Conservation (phyloP, 345 rosid species). For the Heritiera littoralis region DNA sequence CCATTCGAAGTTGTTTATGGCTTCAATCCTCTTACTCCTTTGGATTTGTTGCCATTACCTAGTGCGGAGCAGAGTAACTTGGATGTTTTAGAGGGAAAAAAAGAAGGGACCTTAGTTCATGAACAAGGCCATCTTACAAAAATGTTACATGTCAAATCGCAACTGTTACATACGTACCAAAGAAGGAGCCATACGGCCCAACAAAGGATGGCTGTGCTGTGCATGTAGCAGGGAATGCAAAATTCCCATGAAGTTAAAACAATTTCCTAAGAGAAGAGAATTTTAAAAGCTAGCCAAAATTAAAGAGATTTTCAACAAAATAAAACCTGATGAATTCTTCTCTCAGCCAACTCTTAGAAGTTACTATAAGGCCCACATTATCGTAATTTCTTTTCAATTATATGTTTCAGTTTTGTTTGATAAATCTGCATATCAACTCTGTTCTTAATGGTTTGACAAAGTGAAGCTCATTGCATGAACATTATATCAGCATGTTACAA, state of each 20-base stretch:
- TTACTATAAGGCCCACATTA: conserved; percentile 79
- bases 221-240: background rate
- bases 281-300: too few species aligned
- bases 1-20: too few species aligned
- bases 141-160: too few species aligned
- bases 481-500: background rate
- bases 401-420: conserved; percentile 12
- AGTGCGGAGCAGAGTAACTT: too few species aligned
- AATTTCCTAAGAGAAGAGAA: background rate
- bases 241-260: background rate
- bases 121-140: too few species aligned
- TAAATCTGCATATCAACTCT: background rate
- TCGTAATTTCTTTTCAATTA: conserved; percentile 41
- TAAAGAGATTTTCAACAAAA: too few species aligned
- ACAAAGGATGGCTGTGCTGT: background rate
- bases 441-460: background rate
- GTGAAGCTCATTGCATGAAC: background rate
- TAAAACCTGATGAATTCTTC: conserved; percentile 67
- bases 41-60: too few species aligned
- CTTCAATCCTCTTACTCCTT: too few species aligned
- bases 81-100: too few species aligned
- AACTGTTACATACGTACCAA: background rate
- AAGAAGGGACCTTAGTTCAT: too few species aligned
- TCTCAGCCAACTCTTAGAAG: conserved; percentile 72
- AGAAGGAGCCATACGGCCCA: background rate